Conservation (phyloP, 2,329 filamentous ascomycete genomes). For the Penicillium sp. region DNA sequence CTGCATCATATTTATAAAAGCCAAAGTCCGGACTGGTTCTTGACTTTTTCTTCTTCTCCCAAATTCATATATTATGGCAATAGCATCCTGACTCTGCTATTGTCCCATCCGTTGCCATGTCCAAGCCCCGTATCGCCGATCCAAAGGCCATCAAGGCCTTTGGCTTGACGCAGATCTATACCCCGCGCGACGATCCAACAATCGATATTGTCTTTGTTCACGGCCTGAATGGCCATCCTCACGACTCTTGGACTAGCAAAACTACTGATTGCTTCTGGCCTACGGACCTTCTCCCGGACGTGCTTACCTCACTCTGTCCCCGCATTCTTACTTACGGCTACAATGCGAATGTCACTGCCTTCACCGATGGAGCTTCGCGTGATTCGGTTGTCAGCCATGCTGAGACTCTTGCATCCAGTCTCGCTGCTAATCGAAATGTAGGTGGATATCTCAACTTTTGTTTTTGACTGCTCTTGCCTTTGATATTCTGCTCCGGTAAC, state of each 20-base stretch:
- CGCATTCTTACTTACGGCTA: constrained; percentile 72
- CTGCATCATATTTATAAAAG: constrained; percentile 13
- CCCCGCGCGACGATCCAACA: constrained; percentile 35
- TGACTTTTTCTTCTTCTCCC: background rate
- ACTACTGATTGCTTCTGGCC: constrained; percentile 64
- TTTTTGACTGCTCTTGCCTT: background rate
- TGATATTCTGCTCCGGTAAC: background rate
- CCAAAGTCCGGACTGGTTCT: background rate
- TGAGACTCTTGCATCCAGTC: constrained; percentile 62
- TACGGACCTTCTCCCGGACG: constrained; percentile 61
- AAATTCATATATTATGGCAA: background rate
- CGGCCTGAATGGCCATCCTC: constrained; percentile 65
- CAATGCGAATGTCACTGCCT: constrained; percentile 62
- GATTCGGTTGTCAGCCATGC: constrained; percentile 70
- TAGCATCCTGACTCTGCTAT: constrained; percentile 1
- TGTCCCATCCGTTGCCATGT: constrained; percentile 16
- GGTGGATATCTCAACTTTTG: constrained; percentile 10
- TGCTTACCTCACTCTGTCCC: constrained; percentile 57
- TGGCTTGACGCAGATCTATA: constrained; percentile 45
- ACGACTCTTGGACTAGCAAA: constrained; percentile 60
- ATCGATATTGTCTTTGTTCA: constrained; percentile 67
- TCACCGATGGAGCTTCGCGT: constrained; percentile 56
- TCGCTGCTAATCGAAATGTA: constrained; percentile 62
- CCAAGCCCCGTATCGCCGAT: constrained; percentile 15
- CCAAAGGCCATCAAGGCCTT: constrained; percentile 33